These are phyloP conservation scores for Aureobasidium lini DNA, from an alignment of 2,329 filamentous ascomycete species.

Conservation along the genomic window DNA sequence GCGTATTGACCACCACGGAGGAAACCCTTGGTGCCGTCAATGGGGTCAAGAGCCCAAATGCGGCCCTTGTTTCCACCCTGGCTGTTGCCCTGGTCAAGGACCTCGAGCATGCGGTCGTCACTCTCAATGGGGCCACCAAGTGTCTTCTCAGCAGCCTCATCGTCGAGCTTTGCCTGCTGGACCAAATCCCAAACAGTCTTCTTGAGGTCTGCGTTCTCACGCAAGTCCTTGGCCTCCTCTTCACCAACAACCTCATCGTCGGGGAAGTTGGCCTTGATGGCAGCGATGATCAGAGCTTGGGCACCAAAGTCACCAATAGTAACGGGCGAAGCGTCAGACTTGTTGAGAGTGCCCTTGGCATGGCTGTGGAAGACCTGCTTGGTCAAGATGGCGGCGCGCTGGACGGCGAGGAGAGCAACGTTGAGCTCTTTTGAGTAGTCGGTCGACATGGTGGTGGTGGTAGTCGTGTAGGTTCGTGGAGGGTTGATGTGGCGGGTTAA, in stretches of 20 bases:
- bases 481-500: slow-evolving; percentile 26
- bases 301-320: slow-evolving; percentile 98
- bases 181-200: slow-evolving; percentile 81
- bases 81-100: slow-evolving; percentile 55
- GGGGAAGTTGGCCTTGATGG: slow-evolving; percentile 84
- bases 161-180: slow-evolving; percentile 59
- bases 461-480: slow-evolving; percentile 11
- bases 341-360: slow-evolving; percentile 87
- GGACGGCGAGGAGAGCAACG: slow-evolving; percentile 80
- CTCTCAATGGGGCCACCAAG: slow-evolving; percentile 63
- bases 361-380: slow-evolving; percentile 78
- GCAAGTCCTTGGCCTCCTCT: slow-evolving; percentile 79
- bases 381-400: slow-evolving; percentile 69
- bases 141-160: slow-evolving; percentile 55
- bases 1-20: slow-evolving; percentile 94
- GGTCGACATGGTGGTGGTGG: slow-evolving; percentile 31
- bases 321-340: slow-evolving; percentile 92
- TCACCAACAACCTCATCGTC: slow-evolving; percentile 87
- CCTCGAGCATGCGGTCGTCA: slow-evolving; percentile 55
- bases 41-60: slow-evolving; percentile 95
- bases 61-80: slow-evolving; percentile 65
- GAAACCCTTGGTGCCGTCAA: slow-evolving; percentile 97
- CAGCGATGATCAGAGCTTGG: slow-evolving; percentile 89
- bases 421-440: slow-evolving; percentile 70
- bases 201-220: slow-evolving; percentile 60